Conservation (phyloP, 768 basidiomycete genomes). For the Russula vinacea region DNA sequence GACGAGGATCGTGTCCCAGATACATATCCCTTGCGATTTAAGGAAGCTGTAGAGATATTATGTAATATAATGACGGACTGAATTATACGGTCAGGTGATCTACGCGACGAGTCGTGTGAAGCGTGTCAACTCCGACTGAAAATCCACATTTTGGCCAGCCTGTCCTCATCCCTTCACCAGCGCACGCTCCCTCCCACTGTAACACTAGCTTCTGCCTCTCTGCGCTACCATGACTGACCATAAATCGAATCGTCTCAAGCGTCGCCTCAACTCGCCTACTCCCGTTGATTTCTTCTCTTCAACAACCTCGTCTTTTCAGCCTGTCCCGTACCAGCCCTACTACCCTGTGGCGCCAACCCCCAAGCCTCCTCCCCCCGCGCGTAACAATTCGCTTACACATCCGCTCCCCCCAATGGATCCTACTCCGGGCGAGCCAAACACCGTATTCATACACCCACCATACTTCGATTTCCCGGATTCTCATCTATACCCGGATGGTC, state of each 20-base stretch:
- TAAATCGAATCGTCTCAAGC: slow-evolving; percentile 40
- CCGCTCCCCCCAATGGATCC: slow-evolving; percentile 49
- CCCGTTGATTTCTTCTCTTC: slow-evolving; percentile 60
- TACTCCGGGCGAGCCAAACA: slow-evolving; percentile 57
- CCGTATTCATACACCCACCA: slow-evolving; percentile 72
- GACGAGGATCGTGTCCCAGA: slow-evolving; percentile 35
- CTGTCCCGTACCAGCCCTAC: slow-evolving; percentile 57
- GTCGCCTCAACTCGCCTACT: slow-evolving; percentile 46
- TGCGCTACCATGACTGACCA: slow-evolving; percentile 23
- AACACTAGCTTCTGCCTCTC: slow-evolving; percentile 4
- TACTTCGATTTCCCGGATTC: slow-evolving; percentile 65
- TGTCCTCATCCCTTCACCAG: slow-evolving; percentile 11
- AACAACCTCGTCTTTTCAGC: slow-evolving; percentile 61
- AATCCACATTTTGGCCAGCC: slow-evolving; percentile 7
- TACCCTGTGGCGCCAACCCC: slow-evolving; percentile 23
- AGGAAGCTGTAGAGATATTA: not conserved
- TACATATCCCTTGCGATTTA: slow-evolving; percentile 53
- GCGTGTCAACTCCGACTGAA: slow-evolving; percentile 49
- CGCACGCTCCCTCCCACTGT: slow-evolving; percentile 13
- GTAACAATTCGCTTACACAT: slow-evolving; percentile 28
- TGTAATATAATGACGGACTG: too few relatives aligned
- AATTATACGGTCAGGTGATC: slow-evolving; percentile 40
- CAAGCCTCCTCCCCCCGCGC: slow-evolving; percentile 25
- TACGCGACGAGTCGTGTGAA: slow-evolving; percentile 37
- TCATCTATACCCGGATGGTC: slow-evolving; percentile 58